These are phyloP conservation scores for Nothophytophthora sp. DNA, from an alignment of 352 stramenopile species.

Conservation along the genomic window DNA sequence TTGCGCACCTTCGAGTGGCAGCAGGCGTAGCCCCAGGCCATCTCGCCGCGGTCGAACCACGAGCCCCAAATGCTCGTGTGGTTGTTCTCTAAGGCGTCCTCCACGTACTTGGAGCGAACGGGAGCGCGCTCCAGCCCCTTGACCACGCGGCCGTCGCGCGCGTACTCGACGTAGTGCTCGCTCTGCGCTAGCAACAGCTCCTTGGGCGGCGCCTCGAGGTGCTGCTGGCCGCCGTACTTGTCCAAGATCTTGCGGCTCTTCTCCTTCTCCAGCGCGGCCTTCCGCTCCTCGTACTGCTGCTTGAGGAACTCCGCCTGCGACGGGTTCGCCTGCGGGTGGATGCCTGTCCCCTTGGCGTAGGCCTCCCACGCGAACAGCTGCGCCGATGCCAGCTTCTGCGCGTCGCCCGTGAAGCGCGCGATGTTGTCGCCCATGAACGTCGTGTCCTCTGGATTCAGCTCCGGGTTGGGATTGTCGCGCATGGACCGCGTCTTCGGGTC, in stretches of 20 bases:
- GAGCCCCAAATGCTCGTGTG: constrained; percentile 98
- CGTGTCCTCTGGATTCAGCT: constrained; percentile 92
- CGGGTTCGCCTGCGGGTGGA: constrained; percentile 97
- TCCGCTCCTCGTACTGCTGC: constrained; percentile 91
- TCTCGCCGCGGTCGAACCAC: constrained; percentile 95
- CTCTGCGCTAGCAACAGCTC: constrained; percentile 85
- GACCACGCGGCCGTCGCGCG: constrained; percentile 90
- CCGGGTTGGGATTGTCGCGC: constrained; percentile 97
- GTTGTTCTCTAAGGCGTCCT: constrained; percentile 97
- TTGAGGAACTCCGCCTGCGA: constrained; percentile 96
- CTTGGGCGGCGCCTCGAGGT: constrained; percentile 85
- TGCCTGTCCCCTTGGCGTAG: constrained; percentile 88
- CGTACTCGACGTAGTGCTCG: constrained; percentile 94
- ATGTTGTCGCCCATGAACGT: constrained; percentile 98
- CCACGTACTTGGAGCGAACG: constrained; percentile 97
- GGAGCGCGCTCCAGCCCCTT: constrained; percentile 78
- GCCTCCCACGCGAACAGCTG: constrained; percentile 97
- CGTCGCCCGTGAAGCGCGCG: constrained; percentile 91
- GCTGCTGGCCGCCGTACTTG: constrained; percentile 96
- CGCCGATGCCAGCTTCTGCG: constrained; percentile 93
- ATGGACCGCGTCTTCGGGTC: constrained; percentile 99
- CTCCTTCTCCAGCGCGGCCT: constrained; percentile 65
- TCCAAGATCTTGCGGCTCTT: constrained; percentile 87
- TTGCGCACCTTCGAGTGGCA: constrained; percentile 96
- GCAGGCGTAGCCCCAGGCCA: constrained; percentile 97